Conservation (phyloP, 2,329 filamentous ascomycete species). For the Verticillium tricorpus region DNA sequence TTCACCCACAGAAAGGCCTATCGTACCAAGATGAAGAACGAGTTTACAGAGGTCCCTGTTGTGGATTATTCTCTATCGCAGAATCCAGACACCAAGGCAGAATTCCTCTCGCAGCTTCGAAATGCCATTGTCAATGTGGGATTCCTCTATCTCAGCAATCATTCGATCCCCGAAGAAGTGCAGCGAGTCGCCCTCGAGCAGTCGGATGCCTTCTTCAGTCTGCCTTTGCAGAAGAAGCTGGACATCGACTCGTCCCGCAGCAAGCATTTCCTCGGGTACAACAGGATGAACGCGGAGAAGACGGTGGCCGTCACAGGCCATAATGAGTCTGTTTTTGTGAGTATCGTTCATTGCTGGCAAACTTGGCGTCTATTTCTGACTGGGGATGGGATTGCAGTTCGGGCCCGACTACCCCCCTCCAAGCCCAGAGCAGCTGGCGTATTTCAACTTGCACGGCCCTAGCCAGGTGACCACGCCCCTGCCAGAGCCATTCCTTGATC, state of each 20-base stretch:
- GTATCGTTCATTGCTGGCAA: neutral
- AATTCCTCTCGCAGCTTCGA: neutral
- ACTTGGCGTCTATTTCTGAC: neutral
- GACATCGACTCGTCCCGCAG: neutral
- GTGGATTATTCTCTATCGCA: neutral
- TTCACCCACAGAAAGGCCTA: neutral
- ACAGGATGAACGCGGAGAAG: neutral
- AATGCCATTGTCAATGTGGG: neutral
- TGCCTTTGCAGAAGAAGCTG: neutral
- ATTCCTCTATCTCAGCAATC: slow-evolving; percentile 1
- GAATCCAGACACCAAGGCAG: neutral
- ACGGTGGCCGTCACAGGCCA: neutral
- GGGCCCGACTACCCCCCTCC: neutral
- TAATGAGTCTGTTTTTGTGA: neutral
- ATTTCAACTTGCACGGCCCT: neutral
- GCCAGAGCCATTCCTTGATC: neutral
- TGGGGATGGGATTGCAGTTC: neutral
- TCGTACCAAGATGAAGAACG: neutral
- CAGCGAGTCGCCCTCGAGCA: neutral
- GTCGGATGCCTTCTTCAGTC: neutral
- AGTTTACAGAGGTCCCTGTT: neutral
- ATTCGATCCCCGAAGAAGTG: neutral
- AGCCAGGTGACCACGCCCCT: neutral
- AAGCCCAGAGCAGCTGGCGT: neutral
- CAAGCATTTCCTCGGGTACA: slow-evolving; percentile 1